Evolutionary conservation across 2,329 filamentous ascomycete species (phyloP), one percentile per base, ranked within the genome.

Genomic region (Calonectria honghensis): DNA sequence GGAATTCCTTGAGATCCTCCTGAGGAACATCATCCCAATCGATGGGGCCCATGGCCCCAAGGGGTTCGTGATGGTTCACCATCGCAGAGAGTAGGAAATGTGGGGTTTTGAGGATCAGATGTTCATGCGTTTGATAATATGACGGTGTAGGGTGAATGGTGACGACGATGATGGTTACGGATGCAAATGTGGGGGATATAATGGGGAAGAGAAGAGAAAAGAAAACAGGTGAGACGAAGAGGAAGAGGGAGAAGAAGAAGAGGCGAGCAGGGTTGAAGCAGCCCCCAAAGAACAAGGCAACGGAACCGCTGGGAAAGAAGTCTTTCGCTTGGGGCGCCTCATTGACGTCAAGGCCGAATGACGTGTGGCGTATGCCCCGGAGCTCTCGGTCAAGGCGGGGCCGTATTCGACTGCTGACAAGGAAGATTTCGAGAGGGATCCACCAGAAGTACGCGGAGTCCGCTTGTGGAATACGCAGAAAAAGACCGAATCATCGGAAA

Each of bases 1-100:
- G 84, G 81, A 92, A 93, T 10, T 86, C 79, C 27, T 88, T 85
- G 51, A 93, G 88, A 73, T 89, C 85, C 61, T 90, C 85, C 31
- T 85, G 82, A 76, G 85, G 79, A 68, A 87, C 77, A 78, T 85
- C 84, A 41, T 87, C 83, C 89, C 90, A 93, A 57, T 90, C 85
- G 73, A 89, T 85, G 14, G 91, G 90, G 41, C 87, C 87, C 50
- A 94, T 88, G 45, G 87, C 87, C 82, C 88, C 86, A 68, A 94
- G 86, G 13, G 92, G 90, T 73, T 91, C 88, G 79, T 94, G 91
- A 70, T 93, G 87, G 72, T 85, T 85, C 51, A 88, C 85, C 91
- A 93, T 93, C 73, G 41, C 73, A 27, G 7, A 63, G n/a, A 39
- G 13, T 16, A n/a, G 18, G 2, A 10, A 37, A 61, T 31, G 32